These are phyloP conservation scores for Aspergillus latus DNA, from an alignment of 2,329 filamentous ascomycete genomes.

Conservation along the genomic window DNA sequence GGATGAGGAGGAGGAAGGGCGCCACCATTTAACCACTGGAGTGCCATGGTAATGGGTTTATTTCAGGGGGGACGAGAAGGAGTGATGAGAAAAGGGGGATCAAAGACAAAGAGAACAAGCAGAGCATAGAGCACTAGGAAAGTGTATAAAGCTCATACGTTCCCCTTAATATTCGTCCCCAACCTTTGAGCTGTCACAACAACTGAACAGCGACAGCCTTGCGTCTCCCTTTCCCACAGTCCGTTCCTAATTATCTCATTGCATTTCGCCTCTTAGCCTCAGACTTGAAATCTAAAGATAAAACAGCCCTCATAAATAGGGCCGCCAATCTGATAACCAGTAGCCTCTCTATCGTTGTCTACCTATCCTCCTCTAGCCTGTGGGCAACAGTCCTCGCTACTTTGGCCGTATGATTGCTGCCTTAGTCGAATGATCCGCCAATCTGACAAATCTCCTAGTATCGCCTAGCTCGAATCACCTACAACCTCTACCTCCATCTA, in stretches of 20 bases:
- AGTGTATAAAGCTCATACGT: background rate
- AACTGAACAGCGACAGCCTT: too few species aligned
- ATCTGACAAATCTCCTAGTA: background rate
- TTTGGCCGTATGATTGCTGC: background rate
- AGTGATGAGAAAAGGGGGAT: too few species aligned
- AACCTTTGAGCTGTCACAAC: too few species aligned
- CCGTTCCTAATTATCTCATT: background rate
- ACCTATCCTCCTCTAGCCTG: background rate
- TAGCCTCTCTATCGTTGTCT: too few species aligned
- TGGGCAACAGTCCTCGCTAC: background rate
- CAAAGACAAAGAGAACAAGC: too few species aligned
- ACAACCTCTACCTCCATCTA: conserved; percentile 5
- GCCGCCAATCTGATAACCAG: too few species aligned
- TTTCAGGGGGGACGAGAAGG: too few species aligned
- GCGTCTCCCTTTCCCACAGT: background rate
- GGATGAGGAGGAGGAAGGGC: background rate
- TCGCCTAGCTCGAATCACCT: background rate
- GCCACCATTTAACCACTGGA: background rate
- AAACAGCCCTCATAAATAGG: too few species aligned
- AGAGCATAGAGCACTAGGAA: background rate
- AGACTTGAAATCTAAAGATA: too few species aligned
- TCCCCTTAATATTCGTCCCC: background rate
- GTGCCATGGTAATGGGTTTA: too few species aligned
- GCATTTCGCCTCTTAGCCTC: too few species aligned
- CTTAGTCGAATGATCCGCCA: background rate